Percentiles rank a stretch among this genome's conserved stretches.
phyloP scores from a whole-genome alignment of 1,284 basidiomycete species.

The Leccinum angustisporum region DNA sequence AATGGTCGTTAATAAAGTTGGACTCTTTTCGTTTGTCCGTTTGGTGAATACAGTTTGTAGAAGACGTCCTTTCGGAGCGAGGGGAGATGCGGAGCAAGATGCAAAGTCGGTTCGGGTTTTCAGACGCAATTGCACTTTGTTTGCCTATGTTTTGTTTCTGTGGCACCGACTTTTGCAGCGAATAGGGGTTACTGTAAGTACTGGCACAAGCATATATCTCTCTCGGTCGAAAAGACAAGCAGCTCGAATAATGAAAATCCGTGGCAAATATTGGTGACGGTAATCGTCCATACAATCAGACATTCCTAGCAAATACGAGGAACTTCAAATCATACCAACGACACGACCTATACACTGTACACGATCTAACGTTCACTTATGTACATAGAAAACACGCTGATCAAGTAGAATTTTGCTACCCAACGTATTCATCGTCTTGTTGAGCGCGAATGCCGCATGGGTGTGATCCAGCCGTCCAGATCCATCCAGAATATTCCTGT shows the following conservation, averaged over 20 bases:
- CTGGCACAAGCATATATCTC: no score
- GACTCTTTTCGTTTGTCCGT: slow-evolving; percentile 16
- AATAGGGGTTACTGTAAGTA: no score
- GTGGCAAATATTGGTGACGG: no score
- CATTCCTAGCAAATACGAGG: background rate
- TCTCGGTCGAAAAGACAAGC: no score
- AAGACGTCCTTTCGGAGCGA: slow-evolving; percentile 14
- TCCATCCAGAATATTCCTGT: background rate
- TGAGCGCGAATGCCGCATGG: background rate
- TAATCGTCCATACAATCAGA: background rate
- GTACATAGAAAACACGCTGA: background rate
- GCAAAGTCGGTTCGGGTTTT: slow-evolving; percentile 12
- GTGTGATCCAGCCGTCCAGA: background rate
- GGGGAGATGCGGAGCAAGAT: background rate
- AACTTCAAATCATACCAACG: background rate
- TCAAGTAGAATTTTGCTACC: background rate
- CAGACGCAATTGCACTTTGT: slow-evolving; percentile 11
- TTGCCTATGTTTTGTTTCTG: slow-evolving; percentile 26
- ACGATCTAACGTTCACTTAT: background rate
- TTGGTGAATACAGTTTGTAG: slow-evolving; percentile 28
- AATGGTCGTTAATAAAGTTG: slow-evolving; percentile 25
- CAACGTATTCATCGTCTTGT: background rate
- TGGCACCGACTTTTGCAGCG: slow-evolving; percentile 15
- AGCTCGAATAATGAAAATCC: no score
- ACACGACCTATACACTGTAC: background rate